These are phyloP conservation scores for Stachybotrys chartarum DNA, from an alignment of 2,329 filamentous ascomycete species.

Conservation along the genomic window DNA sequence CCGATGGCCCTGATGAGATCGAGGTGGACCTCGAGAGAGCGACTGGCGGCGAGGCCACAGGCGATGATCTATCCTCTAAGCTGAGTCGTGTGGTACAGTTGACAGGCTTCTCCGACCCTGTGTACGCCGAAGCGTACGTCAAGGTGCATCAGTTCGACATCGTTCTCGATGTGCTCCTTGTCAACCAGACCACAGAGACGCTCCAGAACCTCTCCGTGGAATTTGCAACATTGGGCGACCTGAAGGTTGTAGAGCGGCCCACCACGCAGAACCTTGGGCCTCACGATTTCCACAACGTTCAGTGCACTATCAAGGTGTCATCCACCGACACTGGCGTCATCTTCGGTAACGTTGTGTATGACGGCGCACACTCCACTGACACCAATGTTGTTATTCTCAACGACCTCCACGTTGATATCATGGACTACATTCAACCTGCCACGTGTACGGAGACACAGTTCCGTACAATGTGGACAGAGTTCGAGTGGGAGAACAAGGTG, in stretches of 20 bases:
- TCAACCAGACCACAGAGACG: conserved; percentile 96
- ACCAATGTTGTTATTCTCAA: conserved; percentile 97
- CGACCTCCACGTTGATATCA: conserved; percentile 96
- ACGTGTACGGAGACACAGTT: conserved; percentile 97
- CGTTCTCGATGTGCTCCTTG: conserved; percentile 87
- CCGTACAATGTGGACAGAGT: conserved; percentile 99
- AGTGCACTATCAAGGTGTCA: conserved; percentile 97
- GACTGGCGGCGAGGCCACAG: conserved; percentile 76
- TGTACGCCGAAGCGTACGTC: conserved; percentile 98
- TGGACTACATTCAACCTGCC: conserved; percentile 99
- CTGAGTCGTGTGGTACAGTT: conserved; percentile 93
- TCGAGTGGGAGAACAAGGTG: conserved; percentile 99
- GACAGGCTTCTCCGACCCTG: conserved; percentile 95
- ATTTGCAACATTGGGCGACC: conserved; percentile 94
- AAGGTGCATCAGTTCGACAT: conserved; percentile 99
- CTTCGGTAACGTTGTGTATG: conserved; percentile 97
- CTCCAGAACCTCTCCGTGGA: conserved; percentile 96
- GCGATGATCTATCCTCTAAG: conserved; percentile 87
- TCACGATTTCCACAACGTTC: conserved; percentile 96
- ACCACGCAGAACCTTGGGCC: conserved; percentile 93
- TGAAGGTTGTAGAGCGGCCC: conserved; percentile 95
- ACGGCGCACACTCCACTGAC: conserved; percentile 84
- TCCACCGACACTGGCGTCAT: conserved; percentile 98
- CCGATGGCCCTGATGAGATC: conserved; percentile 76
- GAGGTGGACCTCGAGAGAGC: conserved; percentile 89